These are phyloP conservation scores for Euphorbia pulcherrima DNA, from an alignment of 345 rosid species.

Conservation along the genomic window DNA sequence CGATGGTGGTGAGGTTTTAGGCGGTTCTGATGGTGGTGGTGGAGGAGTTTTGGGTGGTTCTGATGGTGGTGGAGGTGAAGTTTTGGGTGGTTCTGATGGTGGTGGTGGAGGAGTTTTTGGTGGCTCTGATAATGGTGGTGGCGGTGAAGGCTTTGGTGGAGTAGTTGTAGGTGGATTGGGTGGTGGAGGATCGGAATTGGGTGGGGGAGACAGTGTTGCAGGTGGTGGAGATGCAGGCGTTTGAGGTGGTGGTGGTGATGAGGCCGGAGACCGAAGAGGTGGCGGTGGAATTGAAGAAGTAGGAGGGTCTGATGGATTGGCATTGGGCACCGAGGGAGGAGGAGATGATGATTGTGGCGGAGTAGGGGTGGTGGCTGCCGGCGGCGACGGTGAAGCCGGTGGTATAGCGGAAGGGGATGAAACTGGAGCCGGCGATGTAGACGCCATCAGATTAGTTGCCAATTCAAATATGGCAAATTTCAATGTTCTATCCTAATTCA, in stretches of 20 bases:
- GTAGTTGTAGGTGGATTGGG: background rate
- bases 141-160: constrained; percentile 25
- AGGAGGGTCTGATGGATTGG: constrained; percentile 11
- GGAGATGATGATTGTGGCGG: constrained; percentile 26
- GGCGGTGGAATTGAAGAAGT: constrained; percentile 6
- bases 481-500: constrained; percentile 15
- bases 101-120: constrained; percentile 15
- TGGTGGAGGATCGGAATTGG: constrained; percentile 5
- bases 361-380: constrained; percentile 25
- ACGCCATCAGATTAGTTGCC: constrained; percentile 46
- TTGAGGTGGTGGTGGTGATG: constrained; percentile 21
- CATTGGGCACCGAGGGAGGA: constrained; percentile 28
- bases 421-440: constrained; percentile 50
- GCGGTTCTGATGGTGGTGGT: constrained; percentile 21
- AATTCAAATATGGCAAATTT: constrained; percentile 6
- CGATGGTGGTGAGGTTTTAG: constrained; percentile 20
- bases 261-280: background rate
- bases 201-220: constrained; percentile 27
- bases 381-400: constrained; percentile 36
- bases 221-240: constrained; percentile 22
- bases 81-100: constrained; percentile 14
- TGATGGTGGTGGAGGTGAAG: constrained; percentile 23
- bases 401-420: constrained; percentile 47
- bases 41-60: constrained; percentile 21
- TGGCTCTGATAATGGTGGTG: constrained; percentile 21